These are phyloP conservation scores for Cladosporium colombiae DNA, from an alignment of 2,329 filamentous ascomycete species.

Conservation along the genomic window DNA sequence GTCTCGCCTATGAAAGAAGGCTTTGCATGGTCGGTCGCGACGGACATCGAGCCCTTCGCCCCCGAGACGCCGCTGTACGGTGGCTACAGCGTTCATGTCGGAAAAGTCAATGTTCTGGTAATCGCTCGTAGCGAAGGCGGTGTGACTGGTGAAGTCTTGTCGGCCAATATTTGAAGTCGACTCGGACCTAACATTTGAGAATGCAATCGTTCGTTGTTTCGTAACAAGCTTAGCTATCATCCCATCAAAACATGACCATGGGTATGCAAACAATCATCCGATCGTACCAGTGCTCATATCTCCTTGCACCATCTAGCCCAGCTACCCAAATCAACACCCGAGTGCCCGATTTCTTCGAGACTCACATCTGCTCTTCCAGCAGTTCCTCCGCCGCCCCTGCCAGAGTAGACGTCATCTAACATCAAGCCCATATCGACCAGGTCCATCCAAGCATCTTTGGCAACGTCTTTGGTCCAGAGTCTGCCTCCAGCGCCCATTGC, in stretches of 20 bases:
- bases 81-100: conserved; percentile 30
- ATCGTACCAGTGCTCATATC: conserved; percentile 48
- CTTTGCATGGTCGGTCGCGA: conserved; percentile 24
- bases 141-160: conserved; percentile 3
- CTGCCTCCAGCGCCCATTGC: conserved; percentile 61
- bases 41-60: conserved; percentile 24
- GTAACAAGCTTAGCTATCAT: neutral
- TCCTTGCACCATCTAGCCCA: conserved; percentile 73
- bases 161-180: neutral
- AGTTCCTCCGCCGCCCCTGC: conserved; percentile 28
- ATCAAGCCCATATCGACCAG: conserved; percentile 69
- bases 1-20: neutral
- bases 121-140: conserved; percentile 15
- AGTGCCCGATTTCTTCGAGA: conserved; percentile 73
- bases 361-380: conserved; percentile 72
- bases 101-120: conserved; percentile 28
- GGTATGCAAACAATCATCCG: neutral
- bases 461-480: conserved; percentile 75
- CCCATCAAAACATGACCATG: neutral
- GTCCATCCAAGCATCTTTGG: conserved; percentile 73
- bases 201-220: neutral
- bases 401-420: conserved; percentile 43
- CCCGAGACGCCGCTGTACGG: conserved; percentile 32
- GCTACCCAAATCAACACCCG: conserved; percentile 53
- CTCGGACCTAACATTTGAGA: neutral